Evolutionary conservation across 345 rosid species (phyloP), one percentile per base, ranked within the genome.

Genomic region (Brassica rapa): DNA sequence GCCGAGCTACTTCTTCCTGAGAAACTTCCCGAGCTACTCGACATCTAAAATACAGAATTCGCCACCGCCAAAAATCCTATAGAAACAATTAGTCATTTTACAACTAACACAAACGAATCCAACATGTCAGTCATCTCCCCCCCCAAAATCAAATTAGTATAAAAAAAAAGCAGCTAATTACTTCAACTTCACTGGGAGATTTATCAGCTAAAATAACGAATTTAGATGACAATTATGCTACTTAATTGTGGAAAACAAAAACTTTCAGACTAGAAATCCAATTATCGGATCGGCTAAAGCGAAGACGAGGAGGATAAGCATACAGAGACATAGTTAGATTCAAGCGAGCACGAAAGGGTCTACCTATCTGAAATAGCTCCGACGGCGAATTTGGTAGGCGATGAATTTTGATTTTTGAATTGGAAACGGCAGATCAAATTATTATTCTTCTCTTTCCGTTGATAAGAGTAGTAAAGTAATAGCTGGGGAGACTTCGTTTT

Each of bases 1-100:
- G 41, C 80, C 7, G 77, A 81, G 60, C 80, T 81, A 60, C 72
- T 82, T 84, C 86, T 85, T 88, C 77, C 81, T 81, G 82, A 94
- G 79, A 78, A 80, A 80, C 74, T 62, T 10, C 69, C 77, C 6
- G 77, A 81, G 70, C 74, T 66, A 71, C 77, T 71, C 65, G 88
- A 82, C 92, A 88, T 87, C 63, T 65, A 35, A 0, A 37, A 62
- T 0, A 43, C 64, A 8, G 23, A 10, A 33, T 1, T 8, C 2
- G 30, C 10, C 46, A 61, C 82, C 69, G 82, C 79, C 57, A 43
- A 74, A 19, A 19, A 19, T 19, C 19, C 19, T 19, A 19, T 19
- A 19, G 21, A 19, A 19, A 19, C 21, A 19, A 19, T 19, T 0
- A 19, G 21, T 19, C 21, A 19, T 19, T 19, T 19, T 19, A 19